Base-by-base conservation (phyloP, 352 stramenopile genomes). In the Vaucheria bursata region DNA sequence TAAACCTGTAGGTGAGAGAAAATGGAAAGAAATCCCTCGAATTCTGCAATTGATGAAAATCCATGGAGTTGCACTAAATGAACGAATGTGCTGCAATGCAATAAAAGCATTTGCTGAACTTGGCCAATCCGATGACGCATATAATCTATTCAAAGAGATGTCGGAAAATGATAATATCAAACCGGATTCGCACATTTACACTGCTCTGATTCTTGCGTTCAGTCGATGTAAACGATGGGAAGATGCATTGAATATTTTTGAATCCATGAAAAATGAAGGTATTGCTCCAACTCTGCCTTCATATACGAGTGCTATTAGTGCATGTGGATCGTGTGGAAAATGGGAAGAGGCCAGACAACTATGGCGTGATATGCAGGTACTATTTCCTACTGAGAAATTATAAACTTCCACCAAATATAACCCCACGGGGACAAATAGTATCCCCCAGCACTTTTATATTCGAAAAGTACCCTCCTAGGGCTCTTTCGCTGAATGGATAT, bases 271-370 rank as follows among this genome's bases (percentile, higher is more conserved):
- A 65, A 32, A 66, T 49, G 45, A 59, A 29, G 71, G 76, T 32
- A 18, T 79, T 2, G 37, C 52, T 52, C 76, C 76, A 8, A 81
- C 69, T 6, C 71, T 72, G 5, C 67, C 78, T 25, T 78, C 76
- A 0, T 81, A 81, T 75, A 78, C 74, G 7, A 34, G 67, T 0
- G 78, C 78, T 1, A 66, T 84, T 0, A 79, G 49, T 1, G 79
- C 76, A 25, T 84, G 79, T 36, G 79, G 79, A 66, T 80, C 74
- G 71, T 68, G 53, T n/a, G 79, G 69, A 1, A 35, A 84, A 50
- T 84, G 79, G 79, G 33, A 73, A 25, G 52, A 74, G 29, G 76
- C 75, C 25, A 52, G 75, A 1, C 36, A 52, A 67, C 77, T 84
- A 49, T 52, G 81, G 37, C 39, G 74, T 40, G 74, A 84, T 29